phyloP scores from a whole-genome alignment of 176 grass and related monocot species.

The Urochloa ruziziensis region DNA sequence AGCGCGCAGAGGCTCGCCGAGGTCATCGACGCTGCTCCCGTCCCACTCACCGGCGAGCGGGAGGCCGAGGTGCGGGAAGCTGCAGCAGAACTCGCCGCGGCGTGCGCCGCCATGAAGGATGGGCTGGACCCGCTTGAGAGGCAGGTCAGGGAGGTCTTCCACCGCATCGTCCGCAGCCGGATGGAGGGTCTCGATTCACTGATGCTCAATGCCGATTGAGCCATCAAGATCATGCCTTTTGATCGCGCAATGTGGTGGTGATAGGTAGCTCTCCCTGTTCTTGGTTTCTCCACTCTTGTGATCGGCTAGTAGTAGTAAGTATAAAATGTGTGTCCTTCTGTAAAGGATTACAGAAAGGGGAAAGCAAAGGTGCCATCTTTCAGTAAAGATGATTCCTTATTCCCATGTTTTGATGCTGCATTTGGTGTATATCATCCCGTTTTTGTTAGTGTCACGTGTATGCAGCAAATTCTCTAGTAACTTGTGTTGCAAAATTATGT shows the following conservation, averaged over 20 bases:
- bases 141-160: conserved; percentile 90
- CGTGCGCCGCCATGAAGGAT: conserved; percentile 56
- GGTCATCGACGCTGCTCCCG: conserved; percentile 39
- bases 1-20: conserved; percentile 64
- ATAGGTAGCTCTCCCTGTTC: conserved; percentile 26
- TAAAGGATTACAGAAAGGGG: conserved; percentile 39
- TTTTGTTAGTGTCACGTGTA: conserved; percentile 21
- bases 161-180: conserved; percentile 83
- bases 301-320: conserved; percentile 28
- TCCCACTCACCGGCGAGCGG: conserved; percentile 44
- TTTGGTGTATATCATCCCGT: conserved; percentile 27
- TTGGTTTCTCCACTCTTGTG: conserved; percentile 34
- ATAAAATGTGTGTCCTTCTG: conserved; percentile 51
- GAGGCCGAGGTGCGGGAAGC: conserved; percentile 51
- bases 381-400: conserved; percentile 47
- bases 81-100: conserved; percentile 49
- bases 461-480: conserved; percentile 2
- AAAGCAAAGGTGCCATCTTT: conserved; percentile 44
- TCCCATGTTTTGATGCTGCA: conserved; percentile 54
- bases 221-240: conserved; percentile 4
- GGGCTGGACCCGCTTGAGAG: conserved; percentile 69
- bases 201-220: conserved; percentile 47
- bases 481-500: not conserved
- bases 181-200: conserved; percentile 81
- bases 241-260: conserved; percentile 1